Percentiles rank a stretch among this genome's conserved stretches.
Conservation (phyloP, 331 rosid species). For the Stylosanthes scabra region DNA sequence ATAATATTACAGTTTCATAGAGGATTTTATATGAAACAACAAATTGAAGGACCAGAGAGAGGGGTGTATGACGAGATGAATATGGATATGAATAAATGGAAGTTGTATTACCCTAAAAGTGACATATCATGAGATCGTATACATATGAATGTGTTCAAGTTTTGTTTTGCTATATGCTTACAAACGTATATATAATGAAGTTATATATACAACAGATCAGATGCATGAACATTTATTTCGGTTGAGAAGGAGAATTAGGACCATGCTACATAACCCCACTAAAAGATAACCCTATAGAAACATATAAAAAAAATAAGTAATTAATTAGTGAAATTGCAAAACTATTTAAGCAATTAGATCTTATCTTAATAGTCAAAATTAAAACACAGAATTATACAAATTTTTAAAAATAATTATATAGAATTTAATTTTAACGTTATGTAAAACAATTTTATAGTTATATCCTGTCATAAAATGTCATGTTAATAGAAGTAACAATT, state of each 20-base stretch:
- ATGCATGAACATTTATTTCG: conserved; percentile 40
- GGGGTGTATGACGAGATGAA: not conserved
- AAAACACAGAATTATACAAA: no score
- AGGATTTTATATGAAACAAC: not conserved
- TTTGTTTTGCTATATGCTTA: conserved; percentile 13
- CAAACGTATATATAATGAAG: conserved; percentile 17
- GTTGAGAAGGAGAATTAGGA: conserved; percentile 26
- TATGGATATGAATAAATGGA: conserved; percentile 16
- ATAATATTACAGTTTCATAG: not conserved
- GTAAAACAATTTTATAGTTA: no score
- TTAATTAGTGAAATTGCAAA: no score
- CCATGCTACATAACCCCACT: conserved; percentile 35
- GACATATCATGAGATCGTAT: conserved; percentile 26
- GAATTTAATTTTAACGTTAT: no score
- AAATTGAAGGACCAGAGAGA: conserved; percentile 46
- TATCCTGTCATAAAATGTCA: no score
- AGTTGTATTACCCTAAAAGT: conserved; percentile 41
- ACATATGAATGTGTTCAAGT: not conserved
- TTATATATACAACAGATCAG: conserved; percentile 23
- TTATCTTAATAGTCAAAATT: no score
- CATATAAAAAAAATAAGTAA: no score
- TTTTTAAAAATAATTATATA: no score
- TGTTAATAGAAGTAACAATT: no score
- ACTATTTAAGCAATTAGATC: no score
- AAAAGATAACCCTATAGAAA: no score